A percentile compares a stretch with the other conserved stretches of the same genome.
Conservation (phyloP, 2,329 filamentous ascomycete species). For the Sclerotinia sclerotiorum region DNA sequence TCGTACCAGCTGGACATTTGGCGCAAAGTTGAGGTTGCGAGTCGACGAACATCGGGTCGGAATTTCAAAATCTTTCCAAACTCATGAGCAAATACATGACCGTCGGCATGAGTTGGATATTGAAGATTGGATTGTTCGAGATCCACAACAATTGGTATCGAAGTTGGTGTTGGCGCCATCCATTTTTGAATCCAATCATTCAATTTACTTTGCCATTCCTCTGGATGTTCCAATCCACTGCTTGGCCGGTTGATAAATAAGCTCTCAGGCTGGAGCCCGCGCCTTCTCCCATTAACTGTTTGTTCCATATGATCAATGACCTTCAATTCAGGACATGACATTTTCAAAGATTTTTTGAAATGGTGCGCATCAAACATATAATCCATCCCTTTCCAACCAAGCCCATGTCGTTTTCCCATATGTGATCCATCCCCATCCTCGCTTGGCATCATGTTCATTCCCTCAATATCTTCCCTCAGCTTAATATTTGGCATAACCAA, state of each 20-base stretch:
- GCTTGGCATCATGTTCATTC: constrained; percentile 22
- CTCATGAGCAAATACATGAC: constrained; percentile 29
- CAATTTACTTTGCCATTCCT: constrained; percentile 33
- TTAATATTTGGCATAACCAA: constrained; percentile 44
- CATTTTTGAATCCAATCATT: constrained; percentile 33
- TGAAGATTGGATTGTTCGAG: constrained; percentile 33
- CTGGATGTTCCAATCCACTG: constrained; percentile 31
- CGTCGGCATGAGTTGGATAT: constrained; percentile 34
- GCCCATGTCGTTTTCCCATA: constrained; percentile 29
- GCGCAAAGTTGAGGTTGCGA: constrained; percentile 32
- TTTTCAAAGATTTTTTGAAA: constrained; percentile 33
- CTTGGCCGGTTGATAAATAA: constrained; percentile 29
- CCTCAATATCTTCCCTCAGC: constrained; percentile 40
- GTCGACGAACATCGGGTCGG: constrained; percentile 29
- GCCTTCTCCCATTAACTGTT: constrained; percentile 26
- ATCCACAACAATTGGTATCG: constrained; percentile 33
- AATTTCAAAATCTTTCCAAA: constrained; percentile 35
- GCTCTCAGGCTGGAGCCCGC: constrained; percentile 34
- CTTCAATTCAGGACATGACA: constrained; percentile 35
- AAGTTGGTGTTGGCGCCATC: constrained; percentile 26
- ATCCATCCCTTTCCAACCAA: constrained; percentile 37
- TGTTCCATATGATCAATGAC: constrained; percentile 32
- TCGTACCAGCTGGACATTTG: constrained; percentile 24
- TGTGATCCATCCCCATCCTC: constrained; percentile 24
- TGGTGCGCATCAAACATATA: constrained; percentile 37